Evolutionary conservation across 768 basidiomycete genomes (phyloP), one percentile per base, ranked within the genome.

Genomic region (Lentinula detonsa): DNA sequence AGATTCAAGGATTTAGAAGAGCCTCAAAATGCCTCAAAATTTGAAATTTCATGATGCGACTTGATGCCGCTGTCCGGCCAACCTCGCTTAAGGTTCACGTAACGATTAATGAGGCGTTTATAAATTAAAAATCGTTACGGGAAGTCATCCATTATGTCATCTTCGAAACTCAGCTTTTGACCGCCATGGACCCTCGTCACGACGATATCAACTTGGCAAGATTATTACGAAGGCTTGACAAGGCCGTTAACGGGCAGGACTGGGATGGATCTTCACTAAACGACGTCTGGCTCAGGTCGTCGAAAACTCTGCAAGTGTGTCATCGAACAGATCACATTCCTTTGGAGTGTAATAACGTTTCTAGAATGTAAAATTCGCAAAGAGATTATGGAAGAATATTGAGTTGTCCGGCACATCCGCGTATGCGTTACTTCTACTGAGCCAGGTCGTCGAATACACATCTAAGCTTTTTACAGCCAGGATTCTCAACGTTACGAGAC

Each of bases 151-250:
- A n/a, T 48, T 48, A 48, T 23, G 46, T 48, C 46, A 48, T 18
- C 2, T 9, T 18, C 7, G 7, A 43, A 48, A 2, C 13, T 13
- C 37, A 39, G 37, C 37, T 39, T 13, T 8, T 39, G 9, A 39
- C 37, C 37, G 16, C 42, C 9, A 48, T 48, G 46, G 18, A 48
- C 21, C 21, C 50, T 51, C 50, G 50, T 28, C 89, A 88, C 61
- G 86, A 91, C 73, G 80, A 82, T 64, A 82, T 91, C 11, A 91
- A 91, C 71, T 75, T 91, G 8, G 72, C 73, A 9, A 79, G 87
- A 53, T 78, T 91, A 6, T 71, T 91, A 4, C 76, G 79, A 48
- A 71, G 84, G 59, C 78, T 92, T 0, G 87, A 91, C 61, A 83
- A 81, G 65, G 76, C 80, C 9, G 71, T 82, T 0, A 76, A 57